Evolutionary conservation across 1,284 basidiomycete genomes (phyloP).

Genomic region (Macrocystidia cucumis): DNA sequence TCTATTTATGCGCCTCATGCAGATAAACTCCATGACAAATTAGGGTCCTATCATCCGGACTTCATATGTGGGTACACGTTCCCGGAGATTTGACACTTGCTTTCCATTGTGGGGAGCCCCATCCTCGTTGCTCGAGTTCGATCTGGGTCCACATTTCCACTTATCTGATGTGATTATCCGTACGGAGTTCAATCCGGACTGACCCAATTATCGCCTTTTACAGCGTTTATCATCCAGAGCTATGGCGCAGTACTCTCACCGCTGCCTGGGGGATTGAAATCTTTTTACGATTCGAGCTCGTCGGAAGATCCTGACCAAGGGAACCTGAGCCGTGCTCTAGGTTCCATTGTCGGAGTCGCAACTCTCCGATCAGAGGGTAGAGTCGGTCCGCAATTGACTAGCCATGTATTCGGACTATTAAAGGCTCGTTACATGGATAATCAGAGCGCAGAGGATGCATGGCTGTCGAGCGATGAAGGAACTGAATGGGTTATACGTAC

Average conservation of each 20-base stretch:
- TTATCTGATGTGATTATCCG: slow-evolving; percentile 17
- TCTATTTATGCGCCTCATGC: slow-evolving; percentile 89
- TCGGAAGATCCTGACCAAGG: slow-evolving; percentile 54
- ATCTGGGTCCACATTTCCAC: slow-evolving; percentile 16
- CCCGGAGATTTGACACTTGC: slow-evolving; percentile 17
- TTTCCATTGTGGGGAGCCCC: slow-evolving; percentile 16
- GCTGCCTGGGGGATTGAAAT: slow-evolving; percentile 44
- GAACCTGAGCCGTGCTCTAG: slow-evolving; percentile 81
- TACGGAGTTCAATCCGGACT: slow-evolving; percentile 14
- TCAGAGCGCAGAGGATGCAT: slow-evolving; percentile 71
- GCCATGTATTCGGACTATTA: slow-evolving; percentile 90
- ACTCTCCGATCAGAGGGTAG: slow-evolving; percentile 84
- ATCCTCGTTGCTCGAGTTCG: slow-evolving; percentile 13
- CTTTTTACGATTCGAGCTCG: slow-evolving; percentile 29
- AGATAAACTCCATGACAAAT: slow-evolving; percentile 84
- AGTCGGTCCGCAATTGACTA: slow-evolving; percentile 87
- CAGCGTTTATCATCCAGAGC: slow-evolving; percentile 89
- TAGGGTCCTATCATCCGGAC: slow-evolving; percentile 80
- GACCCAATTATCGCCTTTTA: slow-evolving; percentile 16
- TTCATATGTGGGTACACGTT: slow-evolving; percentile 65
- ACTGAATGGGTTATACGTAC: slow-evolving; percentile 87
- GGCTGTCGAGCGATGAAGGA: slow-evolving; percentile 87
- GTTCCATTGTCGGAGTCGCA: slow-evolving; percentile 87
- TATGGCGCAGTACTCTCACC: slow-evolving; percentile 88
- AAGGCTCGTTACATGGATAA: slow-evolving; percentile 64